These are phyloP conservation scores for Theileria annulata DNA, from an alignment of 169 alveolate genomes.

Conservation along the genomic window DNA sequence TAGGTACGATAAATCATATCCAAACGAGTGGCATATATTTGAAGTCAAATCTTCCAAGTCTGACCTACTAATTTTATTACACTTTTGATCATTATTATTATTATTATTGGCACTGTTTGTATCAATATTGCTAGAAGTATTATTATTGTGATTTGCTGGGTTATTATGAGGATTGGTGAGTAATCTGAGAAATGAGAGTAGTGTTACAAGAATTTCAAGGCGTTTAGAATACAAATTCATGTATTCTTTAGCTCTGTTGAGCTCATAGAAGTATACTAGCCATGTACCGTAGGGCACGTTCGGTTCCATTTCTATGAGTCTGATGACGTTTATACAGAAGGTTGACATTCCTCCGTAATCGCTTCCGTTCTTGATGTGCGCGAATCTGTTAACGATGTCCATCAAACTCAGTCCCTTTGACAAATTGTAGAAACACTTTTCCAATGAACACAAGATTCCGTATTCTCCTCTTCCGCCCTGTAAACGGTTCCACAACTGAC, in stretches of 20 bases:
- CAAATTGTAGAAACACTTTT: slow-evolving; percentile 36
- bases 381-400: slow-evolving; percentile 43
- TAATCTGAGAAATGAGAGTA: slow-evolving; percentile 30
- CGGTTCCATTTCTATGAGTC: slow-evolving; percentile 82
- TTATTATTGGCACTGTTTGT: not conserved
- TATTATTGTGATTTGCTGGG: not conserved
- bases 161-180: not conserved
- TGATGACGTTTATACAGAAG: slow-evolving; percentile 53
- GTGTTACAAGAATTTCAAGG: slow-evolving; percentile 44
- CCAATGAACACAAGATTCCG: slow-evolving; percentile 44
- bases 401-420: slow-evolving; percentile 40
- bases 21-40: slow-evolving; percentile 1
- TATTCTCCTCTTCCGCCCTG: slow-evolving; percentile 7
- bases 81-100: not conserved
- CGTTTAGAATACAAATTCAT: slow-evolving; percentile 16
- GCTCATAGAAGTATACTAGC: slow-evolving; percentile 86
- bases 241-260: slow-evolving; percentile 71
- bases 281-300: slow-evolving; percentile 87
- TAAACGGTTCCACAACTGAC: slow-evolving; percentile 7
- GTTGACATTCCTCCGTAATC: slow-evolving; percentile 32
- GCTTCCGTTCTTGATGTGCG: slow-evolving; percentile 20
- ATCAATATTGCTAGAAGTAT: not conserved
- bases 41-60: not conserved
- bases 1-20: slow-evolving; percentile 8
- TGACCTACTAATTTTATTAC: not conserved